phyloP scores from a whole-genome alignment of 2,329 filamentous ascomycete genomes.

The Akanthomyces uredinophilus region DNA sequence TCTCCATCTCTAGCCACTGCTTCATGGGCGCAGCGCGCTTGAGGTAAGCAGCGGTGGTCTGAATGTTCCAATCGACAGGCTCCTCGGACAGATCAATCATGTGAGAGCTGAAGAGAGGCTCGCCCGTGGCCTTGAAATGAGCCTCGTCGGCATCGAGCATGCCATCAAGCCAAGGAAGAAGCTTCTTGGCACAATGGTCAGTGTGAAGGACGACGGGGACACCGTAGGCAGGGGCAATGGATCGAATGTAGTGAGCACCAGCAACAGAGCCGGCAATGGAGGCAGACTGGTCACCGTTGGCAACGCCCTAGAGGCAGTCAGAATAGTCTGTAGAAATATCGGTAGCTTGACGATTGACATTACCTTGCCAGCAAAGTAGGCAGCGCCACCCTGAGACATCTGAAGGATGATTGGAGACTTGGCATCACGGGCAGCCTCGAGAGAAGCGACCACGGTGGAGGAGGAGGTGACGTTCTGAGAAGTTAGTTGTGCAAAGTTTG shows the following conservation, averaged over 20 bases:
- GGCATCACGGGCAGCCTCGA: conserved; percentile 90
- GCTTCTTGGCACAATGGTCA: conserved; percentile 99
- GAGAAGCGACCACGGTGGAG: conserved; percentile 68
- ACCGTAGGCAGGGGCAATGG: conserved; percentile 80
- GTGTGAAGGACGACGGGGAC: conserved; percentile 92
- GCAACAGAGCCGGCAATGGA: conserved; percentile 85
- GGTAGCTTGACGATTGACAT: conserved; percentile 2
- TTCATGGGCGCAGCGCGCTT: conserved; percentile 94
- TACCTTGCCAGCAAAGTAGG: conserved; percentile 87
- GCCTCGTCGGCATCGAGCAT: conserved; percentile 92
- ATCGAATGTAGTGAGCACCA: conserved; percentile 88
- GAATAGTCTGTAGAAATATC: not conserved
- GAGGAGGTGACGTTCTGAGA: conserved; percentile 80
- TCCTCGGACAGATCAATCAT: conserved; percentile 99
- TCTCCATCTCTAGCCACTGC: conserved; percentile 98
- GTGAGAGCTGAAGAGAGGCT: conserved; percentile 92
- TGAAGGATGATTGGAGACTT: conserved; percentile 93
- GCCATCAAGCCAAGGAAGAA: conserved; percentile 94
- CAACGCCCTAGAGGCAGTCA: conserved; percentile 54
- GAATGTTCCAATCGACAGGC: conserved; percentile 81
- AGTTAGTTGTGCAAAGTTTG: not conserved
- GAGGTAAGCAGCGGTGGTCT: conserved; percentile 88
- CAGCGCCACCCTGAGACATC: conserved; percentile 87
- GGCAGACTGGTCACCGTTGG: conserved; percentile 75
- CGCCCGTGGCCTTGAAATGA: conserved; percentile 89